These are phyloP conservation scores for Blastobotrys persicus DNA, from an alignment of 1,139 yeast species.

Conservation along the genomic window DNA sequence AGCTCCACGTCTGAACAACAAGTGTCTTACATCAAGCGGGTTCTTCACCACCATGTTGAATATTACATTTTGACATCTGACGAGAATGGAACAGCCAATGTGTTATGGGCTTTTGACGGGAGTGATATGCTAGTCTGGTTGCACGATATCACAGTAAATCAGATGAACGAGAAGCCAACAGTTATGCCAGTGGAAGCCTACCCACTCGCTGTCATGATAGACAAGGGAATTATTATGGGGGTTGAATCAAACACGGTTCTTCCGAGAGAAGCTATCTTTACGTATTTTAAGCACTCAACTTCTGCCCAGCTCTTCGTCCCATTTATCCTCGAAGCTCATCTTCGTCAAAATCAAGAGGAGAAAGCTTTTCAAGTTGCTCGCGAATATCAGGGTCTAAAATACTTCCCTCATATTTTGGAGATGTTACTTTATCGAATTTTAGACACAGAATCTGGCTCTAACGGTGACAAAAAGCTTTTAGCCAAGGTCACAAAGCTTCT, in stretches of 20 bases:
- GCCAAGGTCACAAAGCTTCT: constrained; percentile 31
- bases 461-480: constrained; percentile 18
- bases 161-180: constrained; percentile 15
- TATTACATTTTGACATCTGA: constrained; percentile 27
- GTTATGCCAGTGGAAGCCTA: constrained; percentile 38
- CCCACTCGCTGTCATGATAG: constrained; percentile 41
- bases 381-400: constrained; percentile 44
- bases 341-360: constrained; percentile 27
- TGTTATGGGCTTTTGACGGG: constrained; percentile 45
- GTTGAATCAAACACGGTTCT: constrained; percentile 39
- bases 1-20: constrained; percentile 12
- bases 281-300: constrained; percentile 37
- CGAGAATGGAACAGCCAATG: constrained; percentile 11
- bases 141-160: constrained; percentile 16
- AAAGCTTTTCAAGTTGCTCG: constrained; percentile 37
- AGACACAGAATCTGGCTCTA: constrained; percentile 31
- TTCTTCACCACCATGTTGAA: constrained; percentile 32
- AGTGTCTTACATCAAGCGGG: constrained; percentile 24
- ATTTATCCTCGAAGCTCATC: constrained; percentile 35
- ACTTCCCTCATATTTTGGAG: constrained; percentile 50
- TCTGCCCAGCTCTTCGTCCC: constrained; percentile 41
- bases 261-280: constrained; percentile 36
- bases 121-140: constrained; percentile 37
- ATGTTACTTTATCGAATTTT: constrained; percentile 43
- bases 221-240: constrained; percentile 42